Evolutionary conservation across 148 eudicot species (phyloP).

Genomic region (Rhododendron williamsianum): DNA sequence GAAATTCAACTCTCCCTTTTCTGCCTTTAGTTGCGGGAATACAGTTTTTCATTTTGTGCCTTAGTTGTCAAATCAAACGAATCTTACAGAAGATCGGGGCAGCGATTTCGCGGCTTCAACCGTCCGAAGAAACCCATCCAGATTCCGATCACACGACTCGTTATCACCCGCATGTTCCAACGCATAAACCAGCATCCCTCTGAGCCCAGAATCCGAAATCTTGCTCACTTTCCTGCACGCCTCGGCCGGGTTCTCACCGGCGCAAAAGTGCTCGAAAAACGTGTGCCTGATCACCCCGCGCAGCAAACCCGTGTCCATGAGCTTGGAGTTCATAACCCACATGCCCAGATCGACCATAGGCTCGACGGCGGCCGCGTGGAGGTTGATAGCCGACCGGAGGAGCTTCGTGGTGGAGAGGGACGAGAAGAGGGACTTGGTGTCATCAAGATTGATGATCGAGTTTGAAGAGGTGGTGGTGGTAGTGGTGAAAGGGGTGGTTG

Average conservation of each 20-base stretch:
- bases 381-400: slow-evolving; percentile 36
- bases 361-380: slow-evolving; percentile 37
- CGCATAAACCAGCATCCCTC: slow-evolving; percentile 62
- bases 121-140: slow-evolving; percentile 40
- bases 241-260: slow-evolving; percentile 47
- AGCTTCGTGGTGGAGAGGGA: slow-evolving; percentile 45
- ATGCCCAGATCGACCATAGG: slow-evolving; percentile 61
- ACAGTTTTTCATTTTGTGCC: too few relatives aligned
- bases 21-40: too few relatives aligned
- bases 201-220: slow-evolving; percentile 49
- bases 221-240: slow-evolving; percentile 35
- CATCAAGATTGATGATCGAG: slow-evolving; percentile 32
- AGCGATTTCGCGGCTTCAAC: slow-evolving; percentile 45
- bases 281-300: slow-evolving; percentile 34
- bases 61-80: too few relatives aligned
- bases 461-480: neutral
- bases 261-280: slow-evolving; percentile 78
- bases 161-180: slow-evolving; percentile 71
- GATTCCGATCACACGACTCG: slow-evolving; percentile 49
- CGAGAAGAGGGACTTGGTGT: slow-evolving; percentile 38
- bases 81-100: slow-evolving; percentile 54
- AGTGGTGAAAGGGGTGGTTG: neutral
- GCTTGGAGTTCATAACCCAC: slow-evolving; percentile 59
- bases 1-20: neutral
- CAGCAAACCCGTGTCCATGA: slow-evolving; percentile 29